Base-by-base conservation (phyloP, 768 basidiomycete species). In the Panaeolus papilionaceus region DNA sequence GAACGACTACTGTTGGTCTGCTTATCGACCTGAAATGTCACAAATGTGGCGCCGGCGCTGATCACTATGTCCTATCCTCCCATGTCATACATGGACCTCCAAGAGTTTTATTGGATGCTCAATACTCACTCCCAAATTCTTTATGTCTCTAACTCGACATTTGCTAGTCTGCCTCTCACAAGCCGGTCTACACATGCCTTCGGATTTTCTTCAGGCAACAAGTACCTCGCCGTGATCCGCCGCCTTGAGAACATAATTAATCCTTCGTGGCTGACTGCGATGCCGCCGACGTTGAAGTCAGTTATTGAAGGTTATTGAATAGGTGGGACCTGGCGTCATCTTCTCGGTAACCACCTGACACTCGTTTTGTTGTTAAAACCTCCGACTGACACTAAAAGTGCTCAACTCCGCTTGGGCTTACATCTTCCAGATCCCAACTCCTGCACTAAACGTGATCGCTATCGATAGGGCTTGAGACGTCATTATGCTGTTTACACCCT, bases 171-270 rank as follows among this genome's bases (percentile, higher is more conserved):
- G 26, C 28, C 28, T 58, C 54, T 16, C 54, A 23, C 47, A 49
- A 49, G n/a, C 1, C 20, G 5, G 20, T n/a, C 47, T 49, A 20
- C 3, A 18, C 20, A 49, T 23, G 23, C 47, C 47, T 26, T 26
- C 20, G n/a, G n/a, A 45, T 16, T 20, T n/a, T 20, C 6, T 7
- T 20, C 44, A 20, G 28, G 26, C 33, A 58, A 7, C 20, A 58
- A 3, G 9, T 9, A 49, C 47, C 28, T 58, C 54, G 12, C 54
- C 54, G 26, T 58, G 54, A 58, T 58, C 54, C 54, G 54, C 54
- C 54, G 33, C 54, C 54, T 58, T 58, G 54, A n/a, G 54, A 58
- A 58, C 47, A 49, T 49, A 12, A 23, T 49, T 58, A 33, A 28
- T 18, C 14, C 26, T 33, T 58, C n/a, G 2, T 16, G 14, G 14